These are phyloP conservation scores for Papiliotrema fonsecae DNA, from an alignment of 1,284 basidiomycete genomes.

Conservation along the genomic window DNA sequence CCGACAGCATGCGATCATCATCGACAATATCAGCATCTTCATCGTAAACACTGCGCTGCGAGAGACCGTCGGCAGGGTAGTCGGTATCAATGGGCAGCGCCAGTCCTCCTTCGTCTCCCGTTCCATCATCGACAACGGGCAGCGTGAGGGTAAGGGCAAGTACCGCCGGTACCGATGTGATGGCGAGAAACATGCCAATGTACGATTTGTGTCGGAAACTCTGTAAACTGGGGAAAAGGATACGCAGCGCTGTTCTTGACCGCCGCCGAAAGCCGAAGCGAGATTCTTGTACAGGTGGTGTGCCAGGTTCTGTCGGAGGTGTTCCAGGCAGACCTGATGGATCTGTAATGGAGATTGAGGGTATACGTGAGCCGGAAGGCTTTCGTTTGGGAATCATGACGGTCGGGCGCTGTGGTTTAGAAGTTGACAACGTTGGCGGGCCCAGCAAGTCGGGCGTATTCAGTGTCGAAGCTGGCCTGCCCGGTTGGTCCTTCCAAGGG, in stretches of 20 bases:
- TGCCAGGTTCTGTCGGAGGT: neutral
- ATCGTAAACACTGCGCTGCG: conserved; percentile 47
- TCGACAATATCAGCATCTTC: conserved; percentile 20
- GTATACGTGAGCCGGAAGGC: conserved; percentile 7
- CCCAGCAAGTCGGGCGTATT: neutral
- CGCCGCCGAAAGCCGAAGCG: conserved; percentile 20
- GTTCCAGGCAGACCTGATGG: conserved; percentile 19
- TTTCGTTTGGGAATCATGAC: conserved; percentile 12
- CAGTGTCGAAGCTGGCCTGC: conserved; percentile 17
- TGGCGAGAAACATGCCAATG: conserved; percentile 65
- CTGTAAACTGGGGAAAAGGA: conserved; percentile 80
- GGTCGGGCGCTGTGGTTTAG: conserved; percentile 12
- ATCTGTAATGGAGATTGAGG: conserved; percentile 29
- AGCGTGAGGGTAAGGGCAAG: conserved; percentile 80
- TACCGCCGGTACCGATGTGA: conserved; percentile 83
- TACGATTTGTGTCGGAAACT: conserved; percentile 67
- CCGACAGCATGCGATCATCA: conserved; percentile 17
- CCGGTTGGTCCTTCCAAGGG: conserved; percentile 30
- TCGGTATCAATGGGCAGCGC: conserved; percentile 30
- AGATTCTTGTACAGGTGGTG: conserved; percentile 10
- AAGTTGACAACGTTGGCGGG: neutral
- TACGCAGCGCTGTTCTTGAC: conserved; percentile 15
- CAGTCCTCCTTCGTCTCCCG: conserved; percentile 34
- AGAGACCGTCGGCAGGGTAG: conserved; percentile 47
- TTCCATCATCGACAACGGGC: conserved; percentile 66